Base-by-base conservation (phyloP, 2,329 filamentous ascomycete species). In the Penicillium sp. region DNA sequence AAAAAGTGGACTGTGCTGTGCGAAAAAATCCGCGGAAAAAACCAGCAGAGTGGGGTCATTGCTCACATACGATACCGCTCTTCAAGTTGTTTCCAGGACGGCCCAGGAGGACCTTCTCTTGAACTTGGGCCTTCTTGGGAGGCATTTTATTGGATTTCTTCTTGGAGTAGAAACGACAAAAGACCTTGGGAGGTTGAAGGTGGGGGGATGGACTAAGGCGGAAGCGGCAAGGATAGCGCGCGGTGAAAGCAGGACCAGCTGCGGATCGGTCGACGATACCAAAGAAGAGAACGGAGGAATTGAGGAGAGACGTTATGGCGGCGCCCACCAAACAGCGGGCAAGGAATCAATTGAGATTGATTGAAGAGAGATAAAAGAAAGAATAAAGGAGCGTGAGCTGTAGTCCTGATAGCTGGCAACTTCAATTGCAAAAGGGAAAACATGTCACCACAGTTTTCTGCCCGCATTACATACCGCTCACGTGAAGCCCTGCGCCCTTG, bases 11-110 rank as follows among this genome's bases (percentile, higher is more conserved):
- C 60, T 57, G 55, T 65, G 65, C 60, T 64, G 63, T 66, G 62
- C 56, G 53, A 57, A 63, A 64, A 58, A 67, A 65, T 49, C 62
- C 60, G 52, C 41, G 56, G 55, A 64, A 56, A 61, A 66, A 61
- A 64, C 65, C 63, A 65, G 59, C 62, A 37, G 37, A 46, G 71
- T 67, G 63, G 68, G 67, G 67, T 61, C 73, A 75, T 68, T 74
- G 76, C 85, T 79, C 83, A 95, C 94, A 86, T 84, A 87, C 85
- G 80, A 99, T 99, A 81, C 94, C 95, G 82, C 91, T 97, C 86
- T 97, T 99, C 78, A 99, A 78, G 81, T 86, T 97, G 85, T 99
- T 99, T 73, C 94, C 94, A 65, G 94, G 94, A 75, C 94, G 85
- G 77, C 94, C 94, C 78, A 99, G 84, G 68, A 94, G 87, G 77